Conservation (phyloP, 495 filamentous ascomycete species). For the Cairneyella variabilis region DNA sequence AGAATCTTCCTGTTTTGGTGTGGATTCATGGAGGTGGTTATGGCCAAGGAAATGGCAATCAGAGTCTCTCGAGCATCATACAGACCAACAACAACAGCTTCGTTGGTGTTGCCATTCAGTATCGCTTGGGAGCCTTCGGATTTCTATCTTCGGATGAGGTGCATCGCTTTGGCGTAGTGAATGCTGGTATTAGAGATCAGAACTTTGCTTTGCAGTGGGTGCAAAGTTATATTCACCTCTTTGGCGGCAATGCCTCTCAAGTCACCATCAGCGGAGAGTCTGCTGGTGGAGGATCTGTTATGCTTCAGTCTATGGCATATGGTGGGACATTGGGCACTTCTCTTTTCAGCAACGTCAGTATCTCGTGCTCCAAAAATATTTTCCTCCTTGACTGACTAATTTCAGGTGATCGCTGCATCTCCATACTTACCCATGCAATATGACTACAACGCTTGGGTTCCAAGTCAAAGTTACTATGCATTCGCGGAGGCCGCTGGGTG, state of each 20-base stretch:
- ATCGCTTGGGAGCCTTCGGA: constrained; percentile 62
- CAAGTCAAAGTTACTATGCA: constrained; percentile 18
- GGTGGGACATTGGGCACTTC: constrained; percentile 31
- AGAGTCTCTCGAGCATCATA: constrained; percentile 40
- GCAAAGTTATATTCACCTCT: constrained; percentile 60
- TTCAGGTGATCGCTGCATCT: constrained; percentile 18
- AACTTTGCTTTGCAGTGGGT: constrained; percentile 68
- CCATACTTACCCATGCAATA: constrained; percentile 39
- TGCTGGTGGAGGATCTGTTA: constrained; percentile 61
- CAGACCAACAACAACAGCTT: constrained; percentile 40
- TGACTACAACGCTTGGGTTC: constrained; percentile 17
- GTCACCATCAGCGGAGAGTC: constrained; percentile 71
- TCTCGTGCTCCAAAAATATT: constrained; percentile 9
- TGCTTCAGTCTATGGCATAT: constrained; percentile 60
- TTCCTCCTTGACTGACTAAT: constrained; percentile 12
- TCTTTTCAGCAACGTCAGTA: constrained; percentile 19
- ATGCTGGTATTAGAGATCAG: constrained; percentile 66
- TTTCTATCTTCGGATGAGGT: constrained; percentile 46
- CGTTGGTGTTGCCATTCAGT: constrained; percentile 59
- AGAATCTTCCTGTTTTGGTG: constrained; percentile 49
- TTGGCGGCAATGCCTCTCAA: constrained; percentile 60
- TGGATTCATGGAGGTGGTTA: constrained; percentile 55
- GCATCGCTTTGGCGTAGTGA: constrained; percentile 47
- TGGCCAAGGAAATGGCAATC: constrained; percentile 41
- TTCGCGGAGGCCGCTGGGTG: constrained; percentile 14